These are phyloP conservation scores for Allomyces macrogynus DNA, from an alignment of 192 early-diverging fungal genomes.

Conservation along the genomic window DNA sequence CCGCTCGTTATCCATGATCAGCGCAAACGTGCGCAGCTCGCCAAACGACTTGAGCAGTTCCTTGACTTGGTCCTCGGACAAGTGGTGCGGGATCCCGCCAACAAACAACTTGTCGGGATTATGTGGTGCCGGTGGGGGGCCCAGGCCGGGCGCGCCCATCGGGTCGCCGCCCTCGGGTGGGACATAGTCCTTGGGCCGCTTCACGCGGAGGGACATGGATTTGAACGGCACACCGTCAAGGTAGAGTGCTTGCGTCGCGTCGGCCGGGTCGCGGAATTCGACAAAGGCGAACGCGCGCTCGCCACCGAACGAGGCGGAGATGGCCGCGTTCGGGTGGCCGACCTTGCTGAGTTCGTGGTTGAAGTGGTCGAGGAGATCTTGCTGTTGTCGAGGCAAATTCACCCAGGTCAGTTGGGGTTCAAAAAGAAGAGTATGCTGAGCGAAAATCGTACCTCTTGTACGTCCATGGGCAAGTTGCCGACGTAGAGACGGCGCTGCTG, in stretches of 20 bases:
- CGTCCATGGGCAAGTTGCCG: slow-evolving; percentile 65
- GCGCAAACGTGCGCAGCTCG: slow-evolving; percentile 71
- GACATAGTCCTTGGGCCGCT: slow-evolving; percentile 84
- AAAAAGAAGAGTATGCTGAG: neutral
- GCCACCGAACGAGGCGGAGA: slow-evolving; percentile 66
- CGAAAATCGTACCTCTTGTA: slow-evolving; percentile 36
- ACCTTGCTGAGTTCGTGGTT: slow-evolving; percentile 64
- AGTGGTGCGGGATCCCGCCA: slow-evolving; percentile 69
- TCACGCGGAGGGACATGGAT: slow-evolving; percentile 63
- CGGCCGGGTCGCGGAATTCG: slow-evolving; percentile 76
- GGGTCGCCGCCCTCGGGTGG: slow-evolving; percentile 24
- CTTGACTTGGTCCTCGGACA: slow-evolving; percentile 82
- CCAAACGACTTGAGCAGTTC: slow-evolving; percentile 89
- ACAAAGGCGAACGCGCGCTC: slow-evolving; percentile 96
- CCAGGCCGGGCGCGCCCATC: slow-evolving; percentile 24
- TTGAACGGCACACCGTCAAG: slow-evolving; percentile 81
- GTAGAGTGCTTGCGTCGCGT: slow-evolving; percentile 76
- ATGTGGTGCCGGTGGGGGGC: slow-evolving; percentile 54
- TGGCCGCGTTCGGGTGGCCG: slow-evolving; percentile 49
- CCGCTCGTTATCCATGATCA: slow-evolving; percentile 65
- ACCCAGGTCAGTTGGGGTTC: neutral
- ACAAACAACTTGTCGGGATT: slow-evolving; percentile 86
- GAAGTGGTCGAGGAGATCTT: slow-evolving; percentile 60
- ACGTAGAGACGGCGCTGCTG: slow-evolving; percentile 79
- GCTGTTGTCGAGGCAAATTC: slow-evolving; percentile 11